These are phyloP conservation scores for Ascochyta clinopodiicola DNA, from an alignment of 2,329 filamentous ascomycete species.

Conservation along the genomic window DNA sequence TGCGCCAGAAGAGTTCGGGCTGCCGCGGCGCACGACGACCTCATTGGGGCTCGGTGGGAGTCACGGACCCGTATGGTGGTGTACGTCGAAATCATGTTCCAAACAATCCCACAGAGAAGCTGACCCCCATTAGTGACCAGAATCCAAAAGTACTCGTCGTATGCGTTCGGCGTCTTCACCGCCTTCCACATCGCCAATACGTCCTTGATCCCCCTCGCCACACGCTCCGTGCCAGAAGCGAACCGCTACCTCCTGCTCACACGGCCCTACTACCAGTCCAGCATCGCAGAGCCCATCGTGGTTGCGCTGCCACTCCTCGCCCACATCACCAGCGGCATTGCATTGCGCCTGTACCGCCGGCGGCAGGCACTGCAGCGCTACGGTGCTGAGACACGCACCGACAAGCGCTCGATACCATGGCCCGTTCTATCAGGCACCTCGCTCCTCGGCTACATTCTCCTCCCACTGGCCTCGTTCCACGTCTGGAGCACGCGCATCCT, in stretches of 20 bases:
- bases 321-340: constrained; percentile 79
- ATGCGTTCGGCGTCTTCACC: constrained; percentile 58
- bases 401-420: constrained; percentile 64
- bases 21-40: constrained; percentile 20
- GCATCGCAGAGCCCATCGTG: constrained; percentile 76
- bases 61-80: constrained; percentile 77
- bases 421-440: constrained; percentile 74
- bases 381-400: constrained; percentile 68
- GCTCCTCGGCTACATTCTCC: constrained; percentile 73
- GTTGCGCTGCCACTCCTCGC: constrained; percentile 75
- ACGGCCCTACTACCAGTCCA: constrained; percentile 87
- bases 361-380: constrained; percentile 75
- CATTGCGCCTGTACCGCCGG: constrained; percentile 76
- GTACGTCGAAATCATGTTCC: constrained; percentile 55
- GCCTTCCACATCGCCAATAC: constrained; percentile 58
- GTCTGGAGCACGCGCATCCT: constrained; percentile 76
- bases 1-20: background rate
- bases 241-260: constrained; percentile 90
- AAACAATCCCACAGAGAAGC: background rate
- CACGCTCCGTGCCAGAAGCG: constrained; percentile 65
- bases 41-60: constrained; percentile 62
- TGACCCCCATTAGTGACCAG: constrained; percentile 64
- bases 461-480: constrained; percentile 72
- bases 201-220: constrained; percentile 42
- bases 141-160: constrained; percentile 87